Conservation (phyloP, 208 protist genomes). For the Trypanosoma conorhini region DNA sequence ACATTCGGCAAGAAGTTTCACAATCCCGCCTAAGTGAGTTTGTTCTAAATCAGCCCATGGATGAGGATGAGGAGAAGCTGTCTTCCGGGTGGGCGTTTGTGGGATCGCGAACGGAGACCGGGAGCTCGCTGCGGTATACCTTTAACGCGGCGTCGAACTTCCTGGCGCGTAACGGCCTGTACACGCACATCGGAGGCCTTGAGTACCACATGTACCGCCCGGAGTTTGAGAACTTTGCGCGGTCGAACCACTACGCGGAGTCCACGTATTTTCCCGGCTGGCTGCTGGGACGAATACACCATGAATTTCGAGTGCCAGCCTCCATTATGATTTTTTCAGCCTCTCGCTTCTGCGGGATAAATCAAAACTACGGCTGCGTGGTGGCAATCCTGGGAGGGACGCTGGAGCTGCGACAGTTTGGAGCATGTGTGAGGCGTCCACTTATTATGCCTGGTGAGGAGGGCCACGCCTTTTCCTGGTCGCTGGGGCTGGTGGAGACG, state of each 20-base stretch:
- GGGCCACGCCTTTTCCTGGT: slow-evolving; percentile 75
- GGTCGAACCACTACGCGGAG: slow-evolving; percentile 72
- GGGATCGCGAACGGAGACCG: slow-evolving; percentile 39
- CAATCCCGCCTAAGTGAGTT: slow-evolving; percentile 53
- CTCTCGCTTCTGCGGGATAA: slow-evolving; percentile 75
- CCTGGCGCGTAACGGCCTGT: slow-evolving; percentile 62
- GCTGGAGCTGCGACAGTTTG: slow-evolving; percentile 59
- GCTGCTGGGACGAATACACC: slow-evolving; percentile 60
- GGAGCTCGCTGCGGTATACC: slow-evolving; percentile 59
- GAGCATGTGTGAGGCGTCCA: slow-evolving; percentile 40
- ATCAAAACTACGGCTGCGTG: slow-evolving; percentile 72
- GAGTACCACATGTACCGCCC: slow-evolving; percentile 75
- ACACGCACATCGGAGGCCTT: slow-evolving; percentile 68
- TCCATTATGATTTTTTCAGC: slow-evolving; percentile 80
- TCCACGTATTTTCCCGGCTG: slow-evolving; percentile 83
- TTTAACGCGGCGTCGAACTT: slow-evolving; percentile 87
- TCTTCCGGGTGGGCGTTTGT: slow-evolving; percentile 59
- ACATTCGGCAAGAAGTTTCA: slow-evolving; percentile 40
- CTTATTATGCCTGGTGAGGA: slow-evolving; percentile 70
- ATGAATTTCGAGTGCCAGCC: slow-evolving; percentile 55
- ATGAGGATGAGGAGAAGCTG: slow-evolving; percentile 80
- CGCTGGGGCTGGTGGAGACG: slow-evolving; percentile 65
- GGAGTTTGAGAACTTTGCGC: slow-evolving; percentile 70
- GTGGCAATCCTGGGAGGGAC: slow-evolving; percentile 36
- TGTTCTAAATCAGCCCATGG: slow-evolving; percentile 78